These are phyloP conservation scores for Kodamaea sp. DNA, from an alignment of 1,139 yeast species.

Conservation along the genomic window DNA sequence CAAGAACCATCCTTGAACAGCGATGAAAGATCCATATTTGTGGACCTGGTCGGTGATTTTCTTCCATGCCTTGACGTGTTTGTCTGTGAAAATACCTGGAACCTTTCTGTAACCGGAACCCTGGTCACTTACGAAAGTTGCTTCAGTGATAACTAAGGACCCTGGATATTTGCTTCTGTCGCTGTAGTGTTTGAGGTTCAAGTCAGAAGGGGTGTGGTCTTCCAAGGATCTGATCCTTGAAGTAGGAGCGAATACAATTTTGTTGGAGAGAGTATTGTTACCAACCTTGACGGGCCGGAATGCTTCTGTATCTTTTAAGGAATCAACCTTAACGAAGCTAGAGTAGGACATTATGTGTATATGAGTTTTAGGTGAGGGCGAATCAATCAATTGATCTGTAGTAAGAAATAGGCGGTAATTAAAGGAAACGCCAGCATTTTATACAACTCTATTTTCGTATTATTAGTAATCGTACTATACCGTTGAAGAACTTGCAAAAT, in stretches of 20 bases:
- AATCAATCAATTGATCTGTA: too few relatives aligned
- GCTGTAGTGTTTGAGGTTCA: constrained; percentile 28
- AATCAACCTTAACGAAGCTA: too few relatives aligned
- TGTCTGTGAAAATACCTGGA: constrained; percentile 56
- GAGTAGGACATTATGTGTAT: too few relatives aligned
- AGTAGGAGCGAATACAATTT: constrained; percentile 55
- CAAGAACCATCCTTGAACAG: constrained; percentile 49
- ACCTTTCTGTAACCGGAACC: constrained; percentile 41
- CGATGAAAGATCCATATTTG: constrained; percentile 49
- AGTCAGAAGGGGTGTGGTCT: constrained; percentile 48
- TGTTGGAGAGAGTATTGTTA: constrained; percentile 31
- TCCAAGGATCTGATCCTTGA: constrained; percentile 51
- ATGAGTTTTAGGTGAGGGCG: too few relatives aligned
- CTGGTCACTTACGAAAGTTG: constrained; percentile 8
- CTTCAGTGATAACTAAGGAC: constrained; percentile 15
- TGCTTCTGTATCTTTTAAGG: constrained; percentile 36
- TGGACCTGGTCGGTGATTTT: constrained; percentile 53
- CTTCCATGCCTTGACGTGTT: constrained; percentile 53
- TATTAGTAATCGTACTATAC: too few relatives aligned
- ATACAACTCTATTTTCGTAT: too few relatives aligned
- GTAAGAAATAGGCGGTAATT: too few relatives aligned
- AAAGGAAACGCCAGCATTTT: too few relatives aligned
- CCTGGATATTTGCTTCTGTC: constrained; percentile 17
- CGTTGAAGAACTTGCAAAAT: too few relatives aligned
- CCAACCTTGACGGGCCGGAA: constrained; percentile 55